Base-by-base conservation (phyloP, 768 basidiomycete species). In the Tephrocybe rancida region DNA sequence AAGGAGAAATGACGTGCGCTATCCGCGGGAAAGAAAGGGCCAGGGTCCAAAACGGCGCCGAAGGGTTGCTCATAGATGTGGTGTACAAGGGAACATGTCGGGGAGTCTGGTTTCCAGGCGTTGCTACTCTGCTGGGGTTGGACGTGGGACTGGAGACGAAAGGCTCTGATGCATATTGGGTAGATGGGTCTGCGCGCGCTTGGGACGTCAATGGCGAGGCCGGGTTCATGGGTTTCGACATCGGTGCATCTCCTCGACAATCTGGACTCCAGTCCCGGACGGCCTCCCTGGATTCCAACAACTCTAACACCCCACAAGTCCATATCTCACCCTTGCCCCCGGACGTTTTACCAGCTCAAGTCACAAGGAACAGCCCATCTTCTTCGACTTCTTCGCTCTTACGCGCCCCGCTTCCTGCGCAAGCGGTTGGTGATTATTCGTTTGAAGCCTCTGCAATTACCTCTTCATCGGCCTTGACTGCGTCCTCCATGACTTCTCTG, bases 41-140 rank as follows among this genome's bases (percentile, higher is more conserved):
- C 60, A 59, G 60, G 5, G 68, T 65, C n/a, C 71, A 65, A 52
- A 67, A 63, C 55, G 69, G 70, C 35, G 60, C 65, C 19, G 82
- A 80, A 57, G 88, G 88, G 16, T 67, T 87, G 16, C 58, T 86
- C 29, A 79, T 91, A 77, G 75, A 79, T 37, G 68, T 92, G 14
- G 82, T 87, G 51, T 91, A 90, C 65, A 85, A 83, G 56, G 89
- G 80, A 34, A 79, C 82, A 2, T 92, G 89, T 68, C 85, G 82
- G 56, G 87, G 87, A 11, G 71, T 92, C 39, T 92, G 88, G 87
- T 91, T 85, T 62, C 85, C 89, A 35, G 91, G 90, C 2, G 90
- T 91, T 4, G 91, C 91, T 3, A 92, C 88, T 3, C 73, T 90
- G 61, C 75, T 93, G 18, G 91, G 89, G 9, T 72, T 92, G 77